Conservation (phyloP, 192 early-diverging fungal species). For the Coemansia sp. region DNA sequence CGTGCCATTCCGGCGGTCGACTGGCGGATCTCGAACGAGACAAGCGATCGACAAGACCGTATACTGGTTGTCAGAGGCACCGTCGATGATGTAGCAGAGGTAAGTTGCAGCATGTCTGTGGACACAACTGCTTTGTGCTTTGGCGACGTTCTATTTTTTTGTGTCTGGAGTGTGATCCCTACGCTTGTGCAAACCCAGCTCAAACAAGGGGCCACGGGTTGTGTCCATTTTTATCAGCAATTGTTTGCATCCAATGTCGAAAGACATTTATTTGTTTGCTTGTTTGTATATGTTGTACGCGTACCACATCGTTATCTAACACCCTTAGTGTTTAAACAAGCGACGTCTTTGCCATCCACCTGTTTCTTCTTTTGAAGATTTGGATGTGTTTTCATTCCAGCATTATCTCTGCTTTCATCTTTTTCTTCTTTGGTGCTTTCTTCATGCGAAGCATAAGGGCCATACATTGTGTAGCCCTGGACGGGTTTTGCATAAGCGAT, state of each 20-base stretch:
- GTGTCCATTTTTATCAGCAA: no score
- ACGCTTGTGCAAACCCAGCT: neutral
- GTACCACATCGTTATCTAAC: no score
- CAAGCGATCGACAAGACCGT: constrained; percentile 53
- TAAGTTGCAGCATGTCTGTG: constrained; percentile 14
- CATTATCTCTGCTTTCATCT: no score
- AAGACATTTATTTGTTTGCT: neutral
- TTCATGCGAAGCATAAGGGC: no score
- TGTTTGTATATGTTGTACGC: neutral
- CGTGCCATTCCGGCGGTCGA: constrained; percentile 34
- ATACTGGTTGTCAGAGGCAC: constrained; percentile 46
- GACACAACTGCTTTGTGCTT: neutral
- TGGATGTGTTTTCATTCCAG: no score
- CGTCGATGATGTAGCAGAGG: constrained; percentile 40
- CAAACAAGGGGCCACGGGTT: neutral
- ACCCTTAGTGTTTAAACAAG: no score
- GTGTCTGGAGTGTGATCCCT: neutral
- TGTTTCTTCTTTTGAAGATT: no score
- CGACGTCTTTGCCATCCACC: no score
- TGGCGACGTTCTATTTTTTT: neutral
- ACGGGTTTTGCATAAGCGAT: no score
- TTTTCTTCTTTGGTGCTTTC: no score
- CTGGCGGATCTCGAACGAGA: constrained; percentile 56
- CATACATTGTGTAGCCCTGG: no score
- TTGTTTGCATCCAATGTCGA: no score